Base-by-base conservation (phyloP, 768 basidiomycete genomes). In the Rhizopogon salebrosus region DNA sequence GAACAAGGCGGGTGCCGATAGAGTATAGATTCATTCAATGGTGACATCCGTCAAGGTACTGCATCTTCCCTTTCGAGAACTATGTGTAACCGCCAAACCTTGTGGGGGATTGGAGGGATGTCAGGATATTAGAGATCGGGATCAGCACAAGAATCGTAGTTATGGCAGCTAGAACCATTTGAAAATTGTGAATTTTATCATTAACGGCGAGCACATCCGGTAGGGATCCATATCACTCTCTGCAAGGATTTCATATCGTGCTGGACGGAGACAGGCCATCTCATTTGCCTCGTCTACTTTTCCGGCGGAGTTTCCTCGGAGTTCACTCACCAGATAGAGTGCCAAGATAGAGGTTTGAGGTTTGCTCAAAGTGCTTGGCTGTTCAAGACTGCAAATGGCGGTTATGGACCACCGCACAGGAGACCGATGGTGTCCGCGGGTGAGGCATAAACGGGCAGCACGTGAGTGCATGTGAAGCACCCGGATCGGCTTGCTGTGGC, bases 1-100 rank as follows among this genome's bases (percentile, higher is more conserved):
- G 43, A 45, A 45, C 29, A 45, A 45, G 43, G 43, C 43, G 43
- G 43, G 43, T 34, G 29, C 29, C 27, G 43, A 46, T 46, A 46
- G 13, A 46, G 43, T 46, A 46, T 14, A 46, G 43, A 46, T 46
- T 31, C 14, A 5, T 8, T 46, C 20, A 46, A 46, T 46, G 22
- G 29, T 7, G 4, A 11, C 4, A 29, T 18, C 10, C 0, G 18
- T 20, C 18, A 31, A 31, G 7, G 43, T 31, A 45, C 29, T 9
- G 18, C 8, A 45, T n/a, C 4, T 4, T 6, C 41, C 16, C 10
- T 18, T 26, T 42, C 18, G 41, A 42, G 41, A 27, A 22, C 11
- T 6, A n/a, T 22, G 3, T 40, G 22, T 22, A 22, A 40, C 39
- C 20, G 39, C 13, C 8, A 40, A 40, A 18, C 40, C 23, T 23